Evolutionary conservation across 2,329 filamentous ascomycete species (phyloP), one percentile per base, ranked within the genome.

Genomic region (Balansia obtecta): DNA sequence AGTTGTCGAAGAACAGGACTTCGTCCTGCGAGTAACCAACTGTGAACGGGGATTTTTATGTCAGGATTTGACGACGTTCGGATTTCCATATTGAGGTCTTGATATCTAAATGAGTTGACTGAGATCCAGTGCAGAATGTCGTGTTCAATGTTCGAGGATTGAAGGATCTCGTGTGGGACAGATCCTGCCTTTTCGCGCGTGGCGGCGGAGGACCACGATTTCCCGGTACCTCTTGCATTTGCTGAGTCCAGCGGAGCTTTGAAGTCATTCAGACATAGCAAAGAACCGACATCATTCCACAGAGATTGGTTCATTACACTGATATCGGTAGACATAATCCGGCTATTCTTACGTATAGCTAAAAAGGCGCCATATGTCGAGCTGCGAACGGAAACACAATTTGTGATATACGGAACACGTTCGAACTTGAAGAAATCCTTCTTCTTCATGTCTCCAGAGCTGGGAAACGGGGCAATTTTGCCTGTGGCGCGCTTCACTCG

Each of bases 381-480:
- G 58, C 89, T 91, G 56, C 89, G 79, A 8, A 97, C 90, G 3
- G 83, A 83, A 33, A 85, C 77, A 13, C 94, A 88, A 37, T 89
- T 83, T 1, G 88, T 95, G 50, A 98, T 79, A 41, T 86, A 89
- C 1, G 93, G 85, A 9, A 98, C 82, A 51, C 93, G 83, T 59
- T 91, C 83, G 58, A 97, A 98, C 63, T 98, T 98, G 72, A 94
- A 95, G 72, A 94, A 95, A 61, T 95, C 89, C 57, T 94, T 95
- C 12, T 80, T 77, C 58, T 81, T 86, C 34, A 76, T 72, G 20
- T 82, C 80, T 1, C 69, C 66, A 1, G 66, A 65, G 3, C 69
- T 71, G 12, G 69, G 48, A 18, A 67, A 66, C 1, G 72, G 70
- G 0, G 79, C 73, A 56, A 85, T 82, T 60, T 95, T 94, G 46